A percentile compares a stretch with the other conserved stretches of the same genome.
Conservation (phyloP, 169 alveolate species). For the Plasmodium sp. region DNA sequence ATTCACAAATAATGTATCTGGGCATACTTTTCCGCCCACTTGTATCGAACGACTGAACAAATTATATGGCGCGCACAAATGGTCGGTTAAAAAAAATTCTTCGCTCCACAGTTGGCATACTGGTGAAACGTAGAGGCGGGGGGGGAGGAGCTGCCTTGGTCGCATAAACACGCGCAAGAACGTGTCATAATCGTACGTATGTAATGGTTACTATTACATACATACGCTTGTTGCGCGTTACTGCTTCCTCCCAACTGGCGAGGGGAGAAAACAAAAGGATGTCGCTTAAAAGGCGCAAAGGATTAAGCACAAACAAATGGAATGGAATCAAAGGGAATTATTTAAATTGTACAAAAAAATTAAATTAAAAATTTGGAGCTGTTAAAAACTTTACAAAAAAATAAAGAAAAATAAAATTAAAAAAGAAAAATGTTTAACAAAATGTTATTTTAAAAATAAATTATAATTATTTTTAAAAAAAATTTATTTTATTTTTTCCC, state of each 20-base stretch:
- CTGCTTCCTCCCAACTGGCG: neutral
- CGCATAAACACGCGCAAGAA: neutral
- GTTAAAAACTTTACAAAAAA: neutral
- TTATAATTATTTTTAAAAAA: neutral
- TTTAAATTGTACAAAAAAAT: neutral
- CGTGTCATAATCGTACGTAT: neutral
- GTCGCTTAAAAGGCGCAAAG: neutral
- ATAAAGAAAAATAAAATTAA: neutral
- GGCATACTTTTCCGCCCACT: neutral
- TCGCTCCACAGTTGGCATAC: neutral
- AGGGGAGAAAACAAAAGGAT: neutral
- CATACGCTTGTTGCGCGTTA: neutral
- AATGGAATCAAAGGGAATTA: neutral
- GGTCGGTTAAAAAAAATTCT: neutral
- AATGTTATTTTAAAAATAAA: neutral
- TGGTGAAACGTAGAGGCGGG: neutral
- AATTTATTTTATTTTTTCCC: neutral
- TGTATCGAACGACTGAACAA: neutral
- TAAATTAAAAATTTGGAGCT: neutral
- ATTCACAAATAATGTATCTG: neutral
- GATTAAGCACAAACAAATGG: neutral
- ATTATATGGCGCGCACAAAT: neutral
- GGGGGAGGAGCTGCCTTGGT: neutral
- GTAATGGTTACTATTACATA: neutral
- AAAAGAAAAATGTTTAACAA: neutral